A percentile compares a stretch with the other conserved stretches of the same genome.
These are phyloP conservation scores for Epichloe bromicola DNA, from an alignment of 2,329 filamentous ascomycete genomes.

Conservation along the genomic window DNA sequence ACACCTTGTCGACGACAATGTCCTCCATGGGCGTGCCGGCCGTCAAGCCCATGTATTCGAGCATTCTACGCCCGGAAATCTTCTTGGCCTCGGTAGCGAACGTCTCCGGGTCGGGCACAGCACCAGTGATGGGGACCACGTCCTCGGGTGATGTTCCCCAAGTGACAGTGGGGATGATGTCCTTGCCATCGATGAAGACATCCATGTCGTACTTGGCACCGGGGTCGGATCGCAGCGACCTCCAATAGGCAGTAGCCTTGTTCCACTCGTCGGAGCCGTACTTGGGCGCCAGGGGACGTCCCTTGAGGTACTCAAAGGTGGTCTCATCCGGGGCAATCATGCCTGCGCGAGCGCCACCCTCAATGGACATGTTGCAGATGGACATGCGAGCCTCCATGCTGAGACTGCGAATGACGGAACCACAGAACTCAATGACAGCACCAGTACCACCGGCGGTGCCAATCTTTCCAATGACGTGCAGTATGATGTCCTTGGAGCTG, in stretches of 20 bases:
- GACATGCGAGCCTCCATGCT: constrained; percentile 99
- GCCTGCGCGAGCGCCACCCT: constrained; percentile 85
- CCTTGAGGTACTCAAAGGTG: constrained; percentile 93
- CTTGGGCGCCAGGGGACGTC: constrained; percentile 75
- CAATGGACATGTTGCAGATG: constrained; percentile 99
- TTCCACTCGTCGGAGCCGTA: constrained; percentile 80
- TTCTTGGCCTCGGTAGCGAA: constrained; percentile 74
- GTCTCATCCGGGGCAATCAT: constrained; percentile 93
- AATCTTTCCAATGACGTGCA: constrained; percentile 85
- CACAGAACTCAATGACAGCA: constrained; percentile 93
- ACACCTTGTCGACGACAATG: constrained; percentile 87
- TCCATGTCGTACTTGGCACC: constrained; percentile 83
- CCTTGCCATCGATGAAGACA: constrained; percentile 80
- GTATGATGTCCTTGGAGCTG: constrained; percentile 88
- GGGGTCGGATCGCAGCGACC: constrained; percentile 69
- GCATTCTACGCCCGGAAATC: constrained; percentile 61
- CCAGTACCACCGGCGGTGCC: constrained; percentile 92
- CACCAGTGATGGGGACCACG: constrained; percentile 83
- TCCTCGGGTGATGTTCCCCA: constrained; percentile 98
- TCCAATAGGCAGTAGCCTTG: constrained; percentile 80
- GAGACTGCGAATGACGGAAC: constrained; percentile 75
- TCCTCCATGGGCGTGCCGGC: constrained; percentile 84
- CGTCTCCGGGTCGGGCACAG: constrained; percentile 81
- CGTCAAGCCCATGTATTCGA: constrained; percentile 92
- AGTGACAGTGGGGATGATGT: constrained; percentile 84